Evolutionary conservation across 495 filamentous ascomycete species (phyloP), one percentile per base, ranked within the genome.

Genomic region (Lepidopterella palustris): DNA sequence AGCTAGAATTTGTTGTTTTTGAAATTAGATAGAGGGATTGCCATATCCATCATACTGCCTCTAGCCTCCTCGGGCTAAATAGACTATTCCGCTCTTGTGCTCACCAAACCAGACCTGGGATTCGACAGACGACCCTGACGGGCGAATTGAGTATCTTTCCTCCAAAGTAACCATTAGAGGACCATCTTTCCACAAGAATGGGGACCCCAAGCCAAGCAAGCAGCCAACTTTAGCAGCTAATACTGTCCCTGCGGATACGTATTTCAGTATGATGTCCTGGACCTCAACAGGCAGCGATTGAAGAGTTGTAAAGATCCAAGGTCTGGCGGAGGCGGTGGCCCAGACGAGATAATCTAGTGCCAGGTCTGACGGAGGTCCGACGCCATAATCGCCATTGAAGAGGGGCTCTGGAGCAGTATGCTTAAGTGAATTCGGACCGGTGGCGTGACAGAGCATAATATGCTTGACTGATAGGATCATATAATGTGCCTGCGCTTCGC

Each of bases 341-440:
- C 56, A 59, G 56, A 52, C 52, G 45, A 59, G 56, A 51, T 59
- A 59, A 59, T 59, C 29, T 20, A 59, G 56, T 59, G 56, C 56
- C 27, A 59, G 56, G 42, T 51, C 56, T 32, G 56, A 59, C 42
- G 56, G 56, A 40, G 56, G 56, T 51, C 45, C 56, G 25, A 42
- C 27, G 45, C 56, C 56, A n/a, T n/a, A n/a, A n/a, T n/a, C n/a
- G n/a, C n/a, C n/a, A 59, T 59, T 59, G 56, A 59, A 59, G 42
- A 59, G 56, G 8, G 56, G 56, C 56, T 59, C 56, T 59, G 56
- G 56, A 59, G 45, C 56, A 59, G 56, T 59, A 27, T 51, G 45
- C 45, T 59, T 32, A 32, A 59, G 48, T 52, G 48, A 51, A 51
- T 23, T 26, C 45, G 10, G 56, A 35, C 18, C 27, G 25, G 56